Evolutionary conservation across 1,284 basidiomycete genomes (phyloP), one percentile per base, ranked within the genome.

Genomic region (Agaricales sp.): DNA sequence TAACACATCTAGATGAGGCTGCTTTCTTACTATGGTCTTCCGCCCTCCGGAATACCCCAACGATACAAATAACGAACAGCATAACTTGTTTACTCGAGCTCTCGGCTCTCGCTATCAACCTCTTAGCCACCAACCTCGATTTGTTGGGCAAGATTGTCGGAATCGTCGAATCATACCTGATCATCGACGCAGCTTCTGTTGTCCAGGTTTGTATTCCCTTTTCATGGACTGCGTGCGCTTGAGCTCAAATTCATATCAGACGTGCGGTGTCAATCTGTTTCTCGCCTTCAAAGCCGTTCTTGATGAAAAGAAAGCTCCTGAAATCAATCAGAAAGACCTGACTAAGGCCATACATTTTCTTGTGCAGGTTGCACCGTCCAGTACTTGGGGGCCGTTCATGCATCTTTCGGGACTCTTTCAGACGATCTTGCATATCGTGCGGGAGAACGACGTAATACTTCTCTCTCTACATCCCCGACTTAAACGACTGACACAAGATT

Each of bases 81-180:
- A 65, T 63, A 8, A 72, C 75, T 11, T 77, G 74, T 21, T 72
- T 93, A 12, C 66, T 83, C 25, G 77, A 83, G 25, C 68, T 94
- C 3, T 74, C 91, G 47, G 87, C 88, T 14, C 64, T 77, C 18
- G 75, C 80, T 2, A 62, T 92, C 12, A 55, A 65, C 20, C 66
- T 86, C 13, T 67, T 93, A 12, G 70, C 75, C 2, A 72, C 71
- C 24, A 90, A 94, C 60, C 66, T 91, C 53, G 91, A 94, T 59
- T 61, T 91, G 19, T 65, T 92, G 14, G 77, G 79, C n/a, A 80
- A 73, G 51, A 71, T 82, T 21, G 75, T 79, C 6, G 66, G 67
- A 47, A 75, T 94, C 35, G 59, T 90, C n/a, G 87, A 92, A 60
- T 87, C 87, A 1, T 94, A 93, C 63, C 67, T 89, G 50, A 63